Base-by-base conservation (phyloP, 1,139 yeast species). In the Hansenula lynferdii region DNA sequence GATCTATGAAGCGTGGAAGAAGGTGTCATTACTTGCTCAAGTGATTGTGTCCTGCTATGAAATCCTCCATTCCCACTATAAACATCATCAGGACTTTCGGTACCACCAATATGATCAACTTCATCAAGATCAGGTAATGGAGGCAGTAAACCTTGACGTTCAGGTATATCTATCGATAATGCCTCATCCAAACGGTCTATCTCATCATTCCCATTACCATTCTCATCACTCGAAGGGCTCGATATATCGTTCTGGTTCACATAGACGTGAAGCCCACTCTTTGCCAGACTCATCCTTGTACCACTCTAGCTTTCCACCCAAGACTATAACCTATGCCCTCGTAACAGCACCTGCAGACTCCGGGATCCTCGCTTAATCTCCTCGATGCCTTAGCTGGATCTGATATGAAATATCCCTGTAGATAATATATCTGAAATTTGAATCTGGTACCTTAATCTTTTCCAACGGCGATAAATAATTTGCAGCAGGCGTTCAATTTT, bases 131-230 rank as follows among this genome's bases (percentile, higher is more conserved):
- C 39, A 10, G 49, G 49, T 17, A 45, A 31, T 8, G 49, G 49
- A 2, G 49, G 49, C 7, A 45, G 26, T 14, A 45, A 22, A 2
- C 42, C 46, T 28, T 42, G 35, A 5, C 36, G 41, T 15, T 43
- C 49, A 6, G 46, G 45, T 6, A 35, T 23, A 18, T 36, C 28
- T 5, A 18, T 14, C 11, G 16, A n/a, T 12, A 8, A n/a, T 6
- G 31, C 36, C 2, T 18, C 31, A 1, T 22, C 24, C 8, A 34
- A 35, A 17, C 23, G 31, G 5, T 15, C 25, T 2, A 18, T 29
- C 16, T 32, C 31, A 15, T 24, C 22, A 23, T 22, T 18, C 6
- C 35, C 36, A 17, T 26, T 33, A 6, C 18, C 25, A 2, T 21
- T 29, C 16, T 32, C 31, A 15, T 24, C 22, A 23, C 28, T 18